These are phyloP conservation scores for Sporisorium graminicola DNA, from an alignment of 1,284 basidiomycete species.

Conservation along the genomic window DNA sequence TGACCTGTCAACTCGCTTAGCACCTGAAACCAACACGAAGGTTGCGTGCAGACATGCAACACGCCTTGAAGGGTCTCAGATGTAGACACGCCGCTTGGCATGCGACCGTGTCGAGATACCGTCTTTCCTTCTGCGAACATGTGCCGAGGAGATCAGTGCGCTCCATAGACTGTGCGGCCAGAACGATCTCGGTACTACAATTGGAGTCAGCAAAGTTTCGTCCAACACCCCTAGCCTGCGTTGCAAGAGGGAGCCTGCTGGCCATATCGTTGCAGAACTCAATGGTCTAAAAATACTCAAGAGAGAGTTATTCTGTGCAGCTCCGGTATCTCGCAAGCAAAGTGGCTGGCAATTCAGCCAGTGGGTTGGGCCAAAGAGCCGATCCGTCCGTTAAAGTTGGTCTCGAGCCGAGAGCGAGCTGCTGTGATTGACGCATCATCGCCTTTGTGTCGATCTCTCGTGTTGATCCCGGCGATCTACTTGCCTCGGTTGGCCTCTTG, in stretches of 20 bases:
- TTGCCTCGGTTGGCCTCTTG: not conserved
- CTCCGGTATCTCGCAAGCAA: not conserved
- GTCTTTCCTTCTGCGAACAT: not conserved
- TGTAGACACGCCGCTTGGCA: conserved; percentile 5
- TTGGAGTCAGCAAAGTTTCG: not conserved
- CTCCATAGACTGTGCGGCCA: conserved; percentile 5
- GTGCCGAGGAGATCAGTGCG: not conserved
- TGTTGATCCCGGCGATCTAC: conserved; percentile 25
- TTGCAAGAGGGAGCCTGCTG: not conserved
- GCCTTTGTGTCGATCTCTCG: not conserved
- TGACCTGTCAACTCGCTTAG: conserved; percentile 34
- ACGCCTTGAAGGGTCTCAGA: not conserved
- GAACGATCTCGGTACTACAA: not conserved
- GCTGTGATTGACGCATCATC: not conserved
- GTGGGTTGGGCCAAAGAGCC: too few relatives aligned
- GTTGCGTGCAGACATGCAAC: not conserved
- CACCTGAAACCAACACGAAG: conserved; percentile 14
- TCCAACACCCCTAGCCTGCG: not conserved
- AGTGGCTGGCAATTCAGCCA: too few relatives aligned
- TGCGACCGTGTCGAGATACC: not conserved
- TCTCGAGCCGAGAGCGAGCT: not conserved
- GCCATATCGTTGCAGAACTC: not conserved
- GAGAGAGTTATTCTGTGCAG: not conserved
- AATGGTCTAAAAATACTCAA: not conserved
- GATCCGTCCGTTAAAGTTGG: too few relatives aligned